These are phyloP conservation scores for Fistulifera pelliculosa DNA, from an alignment of 108 stramenopile species.

Conservation along the genomic window DNA sequence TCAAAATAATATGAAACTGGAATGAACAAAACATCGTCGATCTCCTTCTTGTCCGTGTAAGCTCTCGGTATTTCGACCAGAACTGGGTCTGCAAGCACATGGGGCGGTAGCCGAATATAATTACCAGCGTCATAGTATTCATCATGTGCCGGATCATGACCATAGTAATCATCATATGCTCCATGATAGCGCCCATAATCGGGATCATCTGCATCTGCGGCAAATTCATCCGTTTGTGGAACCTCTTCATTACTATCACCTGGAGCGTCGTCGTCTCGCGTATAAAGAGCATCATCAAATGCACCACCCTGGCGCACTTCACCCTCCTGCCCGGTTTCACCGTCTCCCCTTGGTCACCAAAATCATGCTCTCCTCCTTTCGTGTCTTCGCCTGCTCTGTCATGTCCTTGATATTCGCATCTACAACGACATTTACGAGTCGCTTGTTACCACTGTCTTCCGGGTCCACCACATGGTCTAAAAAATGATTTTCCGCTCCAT, in stretches of 20 bases:
- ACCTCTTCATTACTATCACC: not conserved
- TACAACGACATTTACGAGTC: slow-evolving; percentile 2
- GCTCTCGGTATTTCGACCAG: slow-evolving; percentile 55
- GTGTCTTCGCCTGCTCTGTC: not conserved
- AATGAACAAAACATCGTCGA: slow-evolving; percentile 57
- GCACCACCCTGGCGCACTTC: slow-evolving; percentile 1
- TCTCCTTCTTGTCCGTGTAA: slow-evolving; percentile 33
- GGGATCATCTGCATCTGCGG: not conserved
- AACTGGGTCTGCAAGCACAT: slow-evolving; percentile 51
- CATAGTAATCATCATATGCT: slow-evolving; percentile 35
- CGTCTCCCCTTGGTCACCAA: not conserved
- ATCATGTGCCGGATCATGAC: slow-evolving; percentile 42
- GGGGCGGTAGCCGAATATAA: slow-evolving; percentile 70
- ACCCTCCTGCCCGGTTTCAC: slow-evolving; percentile 2
- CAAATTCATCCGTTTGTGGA: not conserved
- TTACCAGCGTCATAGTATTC: slow-evolving; percentile 67
- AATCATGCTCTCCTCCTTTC: not conserved
- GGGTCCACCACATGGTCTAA: not conserved
- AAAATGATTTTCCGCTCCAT: not conserved
- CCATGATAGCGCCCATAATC: not conserved
- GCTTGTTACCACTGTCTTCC: not conserved
- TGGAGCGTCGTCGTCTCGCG: slow-evolving; percentile 15
- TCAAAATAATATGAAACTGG: slow-evolving; percentile 78
- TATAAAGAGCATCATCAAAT: slow-evolving; percentile 4
- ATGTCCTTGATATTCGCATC: slow-evolving; percentile 8